Evolutionary conservation across 1,284 basidiomycete species (phyloP), one percentile per base, ranked within the genome.

Genomic region (Apiotrichum gamsii): DNA sequence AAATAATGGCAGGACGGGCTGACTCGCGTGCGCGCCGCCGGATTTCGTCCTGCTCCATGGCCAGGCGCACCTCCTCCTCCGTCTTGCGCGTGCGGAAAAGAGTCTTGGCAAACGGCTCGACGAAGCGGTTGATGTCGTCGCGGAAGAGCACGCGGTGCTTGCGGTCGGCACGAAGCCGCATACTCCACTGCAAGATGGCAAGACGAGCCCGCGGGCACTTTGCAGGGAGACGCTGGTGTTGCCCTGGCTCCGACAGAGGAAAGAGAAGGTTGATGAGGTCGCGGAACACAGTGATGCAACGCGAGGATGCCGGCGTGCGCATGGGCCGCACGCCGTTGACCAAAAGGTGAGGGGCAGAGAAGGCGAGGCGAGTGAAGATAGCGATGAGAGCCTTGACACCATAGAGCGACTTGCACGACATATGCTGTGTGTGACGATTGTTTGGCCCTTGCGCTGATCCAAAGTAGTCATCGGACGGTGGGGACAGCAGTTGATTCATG

Each of bases 121-220:
- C 58, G 16, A 61, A 59, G 18, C 63, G 61, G 28, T 76, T 73
- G 28, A 78, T 70, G 37, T 78, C 71, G 21, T 64, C 62, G 16
- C 73, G 63, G 52, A 87, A 84, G 67, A 86, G 95, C 32, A 98
- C 70, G 14, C 85, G 79, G 67, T 99, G 95, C 60, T 91, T 86
- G 3, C 88, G 82, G 65, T 96, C 93, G 1, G 89, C 90, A 40
- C 95, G 80, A 19, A 98, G 75, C 11, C 90, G 83, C 74, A 93
- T 82, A 49, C 95, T 68, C 77, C 93, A 95, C 63, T 94, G 89
- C 9, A 98, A 74, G 3, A 86, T 79, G 3, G 81, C 75, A 15
- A 97, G 69, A 20, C 89, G 77, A 0, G 86, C 83, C 16, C 78
- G 75, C 0, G 79, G 70, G 24, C 83, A 85, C 21, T 62, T 54